A percentile compares a stretch with the other conserved stretches of the same genome.
Conservation (phyloP, 768 basidiomycete genomes). For the Mycena rosella region DNA sequence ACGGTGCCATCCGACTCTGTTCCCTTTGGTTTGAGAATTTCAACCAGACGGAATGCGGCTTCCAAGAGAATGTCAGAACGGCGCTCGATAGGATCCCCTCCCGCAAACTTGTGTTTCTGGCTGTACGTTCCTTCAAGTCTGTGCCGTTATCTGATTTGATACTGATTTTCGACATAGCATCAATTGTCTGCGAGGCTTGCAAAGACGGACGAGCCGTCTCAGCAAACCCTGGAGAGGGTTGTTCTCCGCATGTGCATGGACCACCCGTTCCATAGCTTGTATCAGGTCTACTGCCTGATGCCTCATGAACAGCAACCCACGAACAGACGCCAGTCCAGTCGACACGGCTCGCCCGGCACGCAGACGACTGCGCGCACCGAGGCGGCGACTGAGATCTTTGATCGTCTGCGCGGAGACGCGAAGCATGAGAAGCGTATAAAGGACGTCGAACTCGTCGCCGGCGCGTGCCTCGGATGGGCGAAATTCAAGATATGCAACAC, state of each 20-base stretch:
- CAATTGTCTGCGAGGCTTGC: slow-evolving; percentile 94
- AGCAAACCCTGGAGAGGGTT: slow-evolving; percentile 71
- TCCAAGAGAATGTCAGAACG: slow-evolving; percentile 52
- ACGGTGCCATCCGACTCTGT: slow-evolving; percentile 82
- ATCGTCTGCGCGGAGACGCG: slow-evolving; percentile 61
- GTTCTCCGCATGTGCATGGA: slow-evolving; percentile 85
- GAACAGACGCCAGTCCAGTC: slow-evolving; percentile 60
- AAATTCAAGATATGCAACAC: slow-evolving; percentile 63
- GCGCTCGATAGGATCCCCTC: slow-evolving; percentile 79
- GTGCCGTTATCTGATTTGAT: neutral
- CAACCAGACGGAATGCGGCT: slow-evolving; percentile 63
- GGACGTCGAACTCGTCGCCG: slow-evolving; percentile 71
- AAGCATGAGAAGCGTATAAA: slow-evolving; percentile 53
- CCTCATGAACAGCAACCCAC: slow-evolving; percentile 43
- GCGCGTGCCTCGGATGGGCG: slow-evolving; percentile 82
- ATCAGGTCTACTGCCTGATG: slow-evolving; percentile 86
- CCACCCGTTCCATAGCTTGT: slow-evolving; percentile 95
- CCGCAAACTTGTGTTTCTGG: slow-evolving; percentile 90
- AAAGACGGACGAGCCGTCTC: slow-evolving; percentile 52
- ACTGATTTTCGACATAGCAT: slow-evolving; percentile 57
- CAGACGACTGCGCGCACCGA: slow-evolving; percentile 62
- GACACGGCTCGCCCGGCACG: slow-evolving; percentile 49
- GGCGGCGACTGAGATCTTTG: slow-evolving; percentile 75
- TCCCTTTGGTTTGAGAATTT: slow-evolving; percentile 96
- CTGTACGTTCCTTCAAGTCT: slow-evolving; percentile 57